These are phyloP conservation scores for Lichina pygmaea DNA, from an alignment of 495 filamentous ascomycete species.

Conservation along the genomic window DNA sequence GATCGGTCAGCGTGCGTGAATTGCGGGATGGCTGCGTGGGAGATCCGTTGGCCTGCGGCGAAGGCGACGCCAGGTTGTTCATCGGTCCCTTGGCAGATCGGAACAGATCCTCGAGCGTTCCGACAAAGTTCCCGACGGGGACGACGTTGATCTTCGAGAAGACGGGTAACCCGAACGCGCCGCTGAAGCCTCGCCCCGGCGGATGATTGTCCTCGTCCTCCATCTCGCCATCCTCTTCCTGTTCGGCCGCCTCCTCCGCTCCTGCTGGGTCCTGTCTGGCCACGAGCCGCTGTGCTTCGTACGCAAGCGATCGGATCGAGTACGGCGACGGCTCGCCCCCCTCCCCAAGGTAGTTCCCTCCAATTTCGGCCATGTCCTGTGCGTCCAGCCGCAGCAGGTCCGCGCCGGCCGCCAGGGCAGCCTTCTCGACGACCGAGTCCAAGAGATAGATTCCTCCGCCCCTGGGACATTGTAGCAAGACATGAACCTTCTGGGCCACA, in stretches of 20 bases:
- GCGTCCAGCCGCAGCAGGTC: conserved; percentile 57
- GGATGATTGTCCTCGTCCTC: conserved; percentile 1
- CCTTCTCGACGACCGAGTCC: conserved; percentile 25
- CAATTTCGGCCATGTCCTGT: conserved; percentile 53
- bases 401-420: conserved; percentile 33
- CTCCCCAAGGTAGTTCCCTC: conserved; percentile 47
- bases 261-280: background rate
- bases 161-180: background rate
- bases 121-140: background rate
- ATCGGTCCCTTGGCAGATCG: background rate
- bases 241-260: conserved; percentile 1
- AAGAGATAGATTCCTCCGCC: conserved; percentile 28
- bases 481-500: conserved; percentile 30
- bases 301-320: conserved; percentile 1
- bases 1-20: background rate
- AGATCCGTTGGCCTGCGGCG: background rate
- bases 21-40: background rate
- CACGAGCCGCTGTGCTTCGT: conserved; percentile 2
- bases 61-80: background rate
- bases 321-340: background rate
- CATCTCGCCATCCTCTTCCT: conserved; percentile 1
- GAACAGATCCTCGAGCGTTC: conserved; percentile 2
- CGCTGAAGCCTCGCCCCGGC: background rate
- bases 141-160: conserved; percentile 2
- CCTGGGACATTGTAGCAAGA: conserved; percentile 37